A percentile compares a stretch with the other conserved stretches of the same genome.
Conservation (phyloP, 768 basidiomycete genomes). For the Xerocomellus intermedius region DNA sequence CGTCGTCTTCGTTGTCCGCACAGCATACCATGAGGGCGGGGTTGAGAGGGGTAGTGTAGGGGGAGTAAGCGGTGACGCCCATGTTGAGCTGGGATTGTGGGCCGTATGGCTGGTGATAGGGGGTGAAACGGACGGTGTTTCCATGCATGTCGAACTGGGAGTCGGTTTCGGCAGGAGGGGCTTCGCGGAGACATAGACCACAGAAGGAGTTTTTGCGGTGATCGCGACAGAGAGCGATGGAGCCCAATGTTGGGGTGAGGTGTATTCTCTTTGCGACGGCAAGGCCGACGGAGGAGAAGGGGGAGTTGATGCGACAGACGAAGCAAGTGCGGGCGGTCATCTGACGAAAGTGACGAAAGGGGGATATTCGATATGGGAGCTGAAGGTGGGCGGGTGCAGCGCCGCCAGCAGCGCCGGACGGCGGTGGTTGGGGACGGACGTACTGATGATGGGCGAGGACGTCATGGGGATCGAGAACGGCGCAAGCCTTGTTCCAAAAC, state of each 20-base stretch:
- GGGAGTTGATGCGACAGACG: slow-evolving; percentile 69
- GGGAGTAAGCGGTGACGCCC: slow-evolving; percentile 25
- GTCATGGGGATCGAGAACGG: slow-evolving; percentile 62
- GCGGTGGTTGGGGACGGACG: slow-evolving; percentile 39
- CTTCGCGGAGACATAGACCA: slow-evolving; percentile 67
- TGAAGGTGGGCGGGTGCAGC: slow-evolving; percentile 36
- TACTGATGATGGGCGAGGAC: slow-evolving; percentile 48
- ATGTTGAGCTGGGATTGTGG: slow-evolving; percentile 19
- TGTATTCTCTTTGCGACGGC: slow-evolving; percentile 47
- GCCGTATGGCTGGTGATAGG: slow-evolving; percentile 33
- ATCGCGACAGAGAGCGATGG: slow-evolving; percentile 57
- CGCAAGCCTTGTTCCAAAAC: slow-evolving; percentile 68
- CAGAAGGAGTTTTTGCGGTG: slow-evolving; percentile 65
- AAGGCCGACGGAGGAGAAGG: slow-evolving; percentile 50
- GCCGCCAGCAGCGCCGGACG: slow-evolving; percentile 25
- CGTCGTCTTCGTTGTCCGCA: slow-evolving; percentile 71
- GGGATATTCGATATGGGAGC: slow-evolving; percentile 40
- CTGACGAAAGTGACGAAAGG: slow-evolving; percentile 62
- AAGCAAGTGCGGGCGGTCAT: slow-evolving; percentile 55
- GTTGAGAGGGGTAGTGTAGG: slow-evolving; percentile 23
- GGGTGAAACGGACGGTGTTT: slow-evolving; percentile 29
- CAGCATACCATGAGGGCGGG: slow-evolving; percentile 43
- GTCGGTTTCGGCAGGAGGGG: slow-evolving; percentile 44
- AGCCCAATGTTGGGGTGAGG: slow-evolving; percentile 42
- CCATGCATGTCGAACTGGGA: slow-evolving; percentile 35